Evolutionary conservation across 1,284 basidiomycete species (phyloP), one percentile per base, ranked within the genome.

Genomic region (Cutaneotrichosporon cutaneum): DNA sequence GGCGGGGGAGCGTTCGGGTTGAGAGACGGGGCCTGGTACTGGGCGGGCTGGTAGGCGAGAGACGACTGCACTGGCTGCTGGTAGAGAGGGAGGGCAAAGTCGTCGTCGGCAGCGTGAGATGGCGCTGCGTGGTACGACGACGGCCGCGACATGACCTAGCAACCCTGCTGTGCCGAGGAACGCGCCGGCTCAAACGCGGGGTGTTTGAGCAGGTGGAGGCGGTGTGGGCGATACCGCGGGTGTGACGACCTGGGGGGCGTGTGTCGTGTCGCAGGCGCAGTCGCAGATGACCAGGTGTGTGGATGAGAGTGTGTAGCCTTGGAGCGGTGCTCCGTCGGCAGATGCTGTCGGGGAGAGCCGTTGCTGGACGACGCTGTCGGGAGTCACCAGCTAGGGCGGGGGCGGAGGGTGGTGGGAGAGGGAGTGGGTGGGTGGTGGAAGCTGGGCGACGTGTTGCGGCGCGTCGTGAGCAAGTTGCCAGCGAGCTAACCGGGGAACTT

Each of bases 81-180:
- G 66, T 74, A 76, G 16, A 75, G 64, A 0, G 74, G 74, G 0
- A 76, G 69, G 4, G 73, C 65, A 57, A 73, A 72, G 59, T 66
- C 65, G 61, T 68, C 67, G 57, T 70, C 64, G 47, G 65, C 64
- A 42, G 58, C 44, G 33, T 60, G 50, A 52, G 59, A 32, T n/a
- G 58, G 9, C 22, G 54, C 47, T 53, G 69, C 71, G 69, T 73
- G 73, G 60, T 69, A 69, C 35, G 74, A 75, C 58, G 68, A 63
- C 44, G 74, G 74, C 24, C 72, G 69, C 27, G 74, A 74, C 74
- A 76, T 76, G 21, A 48, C 61, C 58, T 53, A 48, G 47, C 26
- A 22, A 55, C 30, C 27, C 27, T 13, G 48, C 48, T n/a, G 26
- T 51, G 14, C 27, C 27, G 48, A n/a, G 48, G 24, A n/a, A 30